phyloP scores from a whole-genome alignment of 352 stramenopile species.

The Globisporangium recalcitrans region DNA sequence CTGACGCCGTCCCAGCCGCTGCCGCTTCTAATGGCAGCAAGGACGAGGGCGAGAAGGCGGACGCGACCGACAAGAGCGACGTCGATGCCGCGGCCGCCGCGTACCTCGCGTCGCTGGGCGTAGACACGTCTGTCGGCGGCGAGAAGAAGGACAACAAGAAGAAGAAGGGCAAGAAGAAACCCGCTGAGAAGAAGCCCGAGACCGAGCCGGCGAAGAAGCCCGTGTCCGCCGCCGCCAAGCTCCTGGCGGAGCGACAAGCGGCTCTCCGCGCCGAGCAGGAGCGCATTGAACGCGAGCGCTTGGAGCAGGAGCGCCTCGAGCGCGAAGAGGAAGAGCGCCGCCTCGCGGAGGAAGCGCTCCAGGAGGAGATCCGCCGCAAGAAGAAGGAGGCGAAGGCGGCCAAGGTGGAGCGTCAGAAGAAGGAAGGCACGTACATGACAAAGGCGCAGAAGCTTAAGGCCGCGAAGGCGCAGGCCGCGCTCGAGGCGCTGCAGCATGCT shows the following conservation, averaged over 20 bases:
- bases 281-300: slow-evolving; percentile 59
- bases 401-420: slow-evolving; percentile 93
- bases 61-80: slow-evolving; percentile 19
- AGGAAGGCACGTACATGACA: slow-evolving; percentile 98
- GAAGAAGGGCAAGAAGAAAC: slow-evolving; percentile 81
- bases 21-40: slow-evolving; percentile 12
- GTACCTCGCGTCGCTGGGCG: slow-evolving; percentile 70
- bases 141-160: slow-evolving; percentile 76
- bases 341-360: slow-evolving; percentile 31
- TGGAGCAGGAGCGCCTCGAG: slow-evolving; percentile 60
- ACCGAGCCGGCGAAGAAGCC: slow-evolving; percentile 59
- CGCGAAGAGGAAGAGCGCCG: slow-evolving; percentile 64
- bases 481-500: slow-evolving; percentile 91
- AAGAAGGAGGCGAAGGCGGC: slow-evolving; percentile 81
- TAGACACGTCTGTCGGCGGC: slow-evolving; percentile 40
- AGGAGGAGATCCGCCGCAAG: slow-evolving; percentile 69
- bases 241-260: slow-evolving; percentile 68
- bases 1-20: slow-evolving; percentile 12
- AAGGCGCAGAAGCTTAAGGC: slow-evolving; percentile 96
- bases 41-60: slow-evolving; percentile 12
- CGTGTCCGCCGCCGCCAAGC: slow-evolving; percentile 62
- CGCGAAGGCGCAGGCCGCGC: slow-evolving; percentile 76
- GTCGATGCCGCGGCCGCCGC: slow-evolving; percentile 70
- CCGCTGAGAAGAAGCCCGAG: slow-evolving; percentile 43
- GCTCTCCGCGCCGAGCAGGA: slow-evolving; percentile 73